Base-by-base conservation (phyloP, 2,329 filamentous ascomycete genomes). In the Colletotrichum echinochloae region DNA sequence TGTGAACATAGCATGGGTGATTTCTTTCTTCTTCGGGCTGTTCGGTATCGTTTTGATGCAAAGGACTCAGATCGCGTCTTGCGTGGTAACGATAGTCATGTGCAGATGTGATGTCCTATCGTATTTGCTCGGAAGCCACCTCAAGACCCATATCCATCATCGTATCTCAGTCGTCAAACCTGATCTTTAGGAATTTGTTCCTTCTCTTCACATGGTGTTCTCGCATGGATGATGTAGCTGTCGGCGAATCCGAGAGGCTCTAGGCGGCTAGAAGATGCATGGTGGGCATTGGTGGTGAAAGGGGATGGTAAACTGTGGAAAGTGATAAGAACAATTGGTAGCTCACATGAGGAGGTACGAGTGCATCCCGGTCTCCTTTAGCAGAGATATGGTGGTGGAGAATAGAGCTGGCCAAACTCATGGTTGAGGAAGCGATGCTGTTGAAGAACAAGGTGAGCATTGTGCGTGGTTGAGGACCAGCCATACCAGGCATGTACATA, bases 361-460 rank as follows among this genome's bases (percentile, higher is more conserved):
- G 55, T 80, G 77, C 2, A 79, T 78, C 5, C 64, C 88, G 0
- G 83, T 84, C n/a, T 85, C 83, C 16, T 79, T 76, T 74, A 89
- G 80, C 57, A 82, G 80, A 7, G 16, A 52, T 14, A 2, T 80
- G 78, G 72, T 78, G 78, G 9, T 76, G 72, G 44, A 77, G 65
- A 48, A 83, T 80, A 3, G 66, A 69, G 16, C 39, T 55, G 8
- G 18, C 30, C 2, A 60, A 0, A 28, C 54, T 69, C 3, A 54
- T 49, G 6, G 14, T 69, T 18, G 66, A 69, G 8, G 66, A 60
- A 2, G 39, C 61, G 9, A 60, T 30, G 3, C 23, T 69, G 61
- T 69, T 11, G 16, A 14, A 20, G 12, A 26, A 3, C 16, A 20
- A 5, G 2, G 12, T 51, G 14, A 62, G 33, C 3, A 14, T 11